Evolutionary conservation across 176 grass and related monocot genomes (phyloP).

Genomic region (Rhynchospora tenuis): DNA sequence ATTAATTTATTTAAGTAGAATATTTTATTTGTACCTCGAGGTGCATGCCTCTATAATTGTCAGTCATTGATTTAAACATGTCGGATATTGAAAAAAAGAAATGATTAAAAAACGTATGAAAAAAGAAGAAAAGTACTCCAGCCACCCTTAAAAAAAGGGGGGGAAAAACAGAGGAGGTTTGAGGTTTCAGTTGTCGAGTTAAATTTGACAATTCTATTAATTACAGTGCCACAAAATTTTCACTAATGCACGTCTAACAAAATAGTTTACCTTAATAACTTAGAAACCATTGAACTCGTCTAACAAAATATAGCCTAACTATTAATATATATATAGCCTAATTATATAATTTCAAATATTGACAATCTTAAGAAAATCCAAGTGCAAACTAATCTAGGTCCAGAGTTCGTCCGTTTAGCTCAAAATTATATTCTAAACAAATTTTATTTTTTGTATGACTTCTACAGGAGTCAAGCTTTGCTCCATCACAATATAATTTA

Average conservation of each 20-base stretch:
- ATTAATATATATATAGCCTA: too few relatives aligned
- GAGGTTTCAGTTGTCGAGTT: background rate
- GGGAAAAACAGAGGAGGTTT: background rate
- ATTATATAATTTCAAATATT: background rate
- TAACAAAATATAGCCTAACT: background rate
- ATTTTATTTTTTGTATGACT: background rate
- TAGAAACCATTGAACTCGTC: background rate
- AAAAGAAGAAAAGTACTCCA: background rate
- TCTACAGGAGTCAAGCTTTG: background rate
- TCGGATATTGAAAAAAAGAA: too few relatives aligned
- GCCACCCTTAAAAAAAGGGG: too few relatives aligned
- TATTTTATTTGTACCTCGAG: too few relatives aligned
- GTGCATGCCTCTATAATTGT: background rate
- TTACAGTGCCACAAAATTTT: background rate
- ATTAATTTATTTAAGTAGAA: background rate
- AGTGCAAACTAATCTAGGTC: background rate
- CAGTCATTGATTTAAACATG: too few relatives aligned
- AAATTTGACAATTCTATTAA: background rate
- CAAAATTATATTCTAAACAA: background rate
- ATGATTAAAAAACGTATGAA: background rate
- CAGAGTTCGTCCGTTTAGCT: background rate
- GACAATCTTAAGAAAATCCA: background rate
- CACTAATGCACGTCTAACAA: background rate
- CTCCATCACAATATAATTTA: background rate
- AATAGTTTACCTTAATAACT: background rate